Conservation (phyloP, 192 early-diverging fungal species). For the Mortierella claussenii region DNA sequence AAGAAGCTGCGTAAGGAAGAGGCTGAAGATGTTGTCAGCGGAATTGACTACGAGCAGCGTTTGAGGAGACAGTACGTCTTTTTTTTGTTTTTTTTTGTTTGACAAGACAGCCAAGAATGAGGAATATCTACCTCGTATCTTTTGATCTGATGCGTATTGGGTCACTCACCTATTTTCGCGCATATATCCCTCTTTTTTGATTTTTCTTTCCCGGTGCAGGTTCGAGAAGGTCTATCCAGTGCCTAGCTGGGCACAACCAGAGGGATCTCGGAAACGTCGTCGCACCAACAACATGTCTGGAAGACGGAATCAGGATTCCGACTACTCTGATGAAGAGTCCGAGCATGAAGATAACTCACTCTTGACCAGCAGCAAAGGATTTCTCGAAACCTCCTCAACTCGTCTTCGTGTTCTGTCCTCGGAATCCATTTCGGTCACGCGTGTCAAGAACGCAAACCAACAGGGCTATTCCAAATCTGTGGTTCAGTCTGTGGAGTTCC, state of each 20-base stretch:
- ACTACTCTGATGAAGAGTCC: constrained; percentile 58
- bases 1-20: constrained; percentile 83
- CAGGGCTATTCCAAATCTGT: constrained; percentile 71
- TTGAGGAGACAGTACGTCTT: constrained; percentile 82
- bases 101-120: too few relatives aligned
- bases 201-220: constrained; percentile 32
- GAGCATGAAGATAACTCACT: constrained; percentile 60
- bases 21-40: constrained; percentile 78
- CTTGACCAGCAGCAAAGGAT: constrained; percentile 56
- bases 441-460: constrained; percentile 84
- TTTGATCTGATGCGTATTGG: too few relatives aligned
- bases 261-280: constrained; percentile 55
- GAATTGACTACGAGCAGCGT: constrained; percentile 85
- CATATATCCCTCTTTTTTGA: too few relatives aligned
- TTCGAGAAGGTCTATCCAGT: constrained; percentile 86
- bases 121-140: too few relatives aligned
- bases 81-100: constrained; percentile 6
- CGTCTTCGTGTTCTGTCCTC: constrained; percentile 54
- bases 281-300: constrained; percentile 16
- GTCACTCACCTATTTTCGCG: too few relatives aligned
- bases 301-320: constrained; percentile 49
- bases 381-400: constrained; percentile 50
- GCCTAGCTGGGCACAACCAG: constrained; percentile 88
- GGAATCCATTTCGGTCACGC: constrained; percentile 69
- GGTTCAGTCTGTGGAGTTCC: constrained; percentile 82